Percentiles rank a stretch among this genome's conserved stretches.
phyloP scores from a whole-genome alignment of 129 eudicot genomes.

The Flaveria trinervia region DNA sequence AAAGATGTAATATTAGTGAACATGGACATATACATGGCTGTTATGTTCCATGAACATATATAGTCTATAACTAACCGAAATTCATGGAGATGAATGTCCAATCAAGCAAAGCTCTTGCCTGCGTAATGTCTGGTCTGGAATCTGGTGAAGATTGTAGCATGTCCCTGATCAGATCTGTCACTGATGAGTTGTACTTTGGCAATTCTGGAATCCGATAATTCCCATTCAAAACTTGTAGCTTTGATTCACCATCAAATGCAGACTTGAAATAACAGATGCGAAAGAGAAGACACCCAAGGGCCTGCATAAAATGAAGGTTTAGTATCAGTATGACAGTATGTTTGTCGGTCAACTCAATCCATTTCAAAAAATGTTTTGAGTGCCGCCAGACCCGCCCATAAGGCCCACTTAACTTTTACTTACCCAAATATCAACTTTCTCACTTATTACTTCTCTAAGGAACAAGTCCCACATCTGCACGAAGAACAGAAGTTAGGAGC shows the following conservation, averaged over 20 bases:
- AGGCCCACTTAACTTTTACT: conserved; percentile 25
- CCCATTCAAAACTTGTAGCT: conserved; percentile 93
- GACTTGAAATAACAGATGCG: conserved; percentile 90
- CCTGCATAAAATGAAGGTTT: conserved; percentile 44
- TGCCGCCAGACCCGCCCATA: neutral
- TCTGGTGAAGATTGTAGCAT: conserved; percentile 92
- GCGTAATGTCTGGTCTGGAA: conserved; percentile 98
- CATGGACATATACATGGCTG: conserved; percentile 27
- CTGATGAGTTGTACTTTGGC: conserved; percentile 78
- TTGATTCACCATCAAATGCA: conserved; percentile 99
- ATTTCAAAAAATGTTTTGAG: neutral
- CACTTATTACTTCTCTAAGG: conserved; percentile 79
- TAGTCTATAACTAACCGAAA: conserved; percentile 86
- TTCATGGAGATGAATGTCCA: conserved; percentile 93
- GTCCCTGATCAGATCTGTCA: conserved; percentile 73
- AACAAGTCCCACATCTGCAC: conserved; percentile 96
- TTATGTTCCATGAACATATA: conserved; percentile 51
- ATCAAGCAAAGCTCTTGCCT: conserved; percentile 99
- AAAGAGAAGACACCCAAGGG: conserved; percentile 91
- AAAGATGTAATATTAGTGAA: conserved; percentile 31
- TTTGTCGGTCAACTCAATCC: neutral
- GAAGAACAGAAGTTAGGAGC: conserved; percentile 31
- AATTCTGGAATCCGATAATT: conserved; percentile 92
- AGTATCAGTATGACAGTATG: neutral
- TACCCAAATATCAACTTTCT: conserved; percentile 99